phyloP scores from a whole-genome alignment of 257 asterid genomes.

The Solanum commersonii region DNA sequence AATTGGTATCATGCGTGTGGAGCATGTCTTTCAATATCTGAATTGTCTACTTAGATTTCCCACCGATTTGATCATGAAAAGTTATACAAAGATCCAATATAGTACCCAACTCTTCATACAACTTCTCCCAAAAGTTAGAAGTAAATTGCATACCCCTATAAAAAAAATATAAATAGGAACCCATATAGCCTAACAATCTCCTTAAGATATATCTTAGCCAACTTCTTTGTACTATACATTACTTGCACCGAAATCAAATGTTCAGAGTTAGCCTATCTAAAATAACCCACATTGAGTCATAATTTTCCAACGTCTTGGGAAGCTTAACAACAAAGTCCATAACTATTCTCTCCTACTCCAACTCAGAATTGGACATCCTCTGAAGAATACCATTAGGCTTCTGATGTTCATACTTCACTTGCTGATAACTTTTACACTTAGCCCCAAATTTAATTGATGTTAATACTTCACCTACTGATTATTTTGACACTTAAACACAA shows the following conservation, averaged over 20 bases:
- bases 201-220: background rate
- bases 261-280: background rate
- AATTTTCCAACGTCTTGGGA: background rate
- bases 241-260: background rate
- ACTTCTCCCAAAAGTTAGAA: background rate
- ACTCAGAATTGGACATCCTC: too few species aligned
- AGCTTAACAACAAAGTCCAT: background rate
- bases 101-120: background rate
- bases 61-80: background rate
- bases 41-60: background rate
- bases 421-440: background rate
- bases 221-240: too few species aligned
- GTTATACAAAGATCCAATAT: background rate
- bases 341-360: background rate
- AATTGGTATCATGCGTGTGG: too few species aligned
- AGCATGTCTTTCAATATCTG: background rate
- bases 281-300: background rate
- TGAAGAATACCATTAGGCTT: too few species aligned
- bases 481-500: background rate
- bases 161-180: background rate
- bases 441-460: background rate
- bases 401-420: background rate
- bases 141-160: background rate
- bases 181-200: background rate
- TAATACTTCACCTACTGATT: background rate